Base-by-base conservation (phyloP, 345 rosid genomes). In the Corchorus olitorius region DNA sequence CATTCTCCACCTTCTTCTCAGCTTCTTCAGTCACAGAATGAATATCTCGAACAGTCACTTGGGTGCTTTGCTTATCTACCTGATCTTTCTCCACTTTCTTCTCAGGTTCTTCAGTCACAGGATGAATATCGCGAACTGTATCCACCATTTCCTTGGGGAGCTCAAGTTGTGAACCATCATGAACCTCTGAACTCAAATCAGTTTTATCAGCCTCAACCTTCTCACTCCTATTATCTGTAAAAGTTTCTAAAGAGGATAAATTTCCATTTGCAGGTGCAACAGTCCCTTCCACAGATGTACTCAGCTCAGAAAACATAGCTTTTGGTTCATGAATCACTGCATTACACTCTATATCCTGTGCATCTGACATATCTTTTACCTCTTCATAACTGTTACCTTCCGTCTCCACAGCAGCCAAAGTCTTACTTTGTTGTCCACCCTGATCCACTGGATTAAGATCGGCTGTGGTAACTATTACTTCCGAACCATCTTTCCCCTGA, bases 31-130 rank as follows among this genome's bases (percentile, higher is more conserved):
- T 74, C 68, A 72, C 80, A 73, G 65, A 75, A 83, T 62, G 75
- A 69, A 66, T 62, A 56, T 79, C 75, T 49, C 43, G 76, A 27
- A 27, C 27, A 79, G 67, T 75, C 69, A 65, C 83, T 67, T 59
- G 73, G 46, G 59, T 4, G 63, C 56, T 82, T 19, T 75, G 75
- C 41, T 81, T 83, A 76, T 77, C 80, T 61, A 81, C 83, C 59
- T 11, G 73, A 27, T 37, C 72, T 13, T 67, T 75, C 62, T 61
- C 72, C 19, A 16, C 72, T 80, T 82, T 87, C 78, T 65, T 75
- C 52, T 75, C 87, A 55, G 84, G 65, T 72, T 73, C 81, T 72
- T 76, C 76, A 49, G 37, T 74, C 68, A 72, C 80, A 73, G 65
- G 74, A 83, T 62, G 75, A 69, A 66, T 62, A 56, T 79, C 75